A percentile compares a stretch with the other conserved stretches of the same genome.
These are phyloP conservation scores for Candida taoyuanica DNA, from an alignment of 805 yeast genomes.

Conservation along the genomic window DNA sequence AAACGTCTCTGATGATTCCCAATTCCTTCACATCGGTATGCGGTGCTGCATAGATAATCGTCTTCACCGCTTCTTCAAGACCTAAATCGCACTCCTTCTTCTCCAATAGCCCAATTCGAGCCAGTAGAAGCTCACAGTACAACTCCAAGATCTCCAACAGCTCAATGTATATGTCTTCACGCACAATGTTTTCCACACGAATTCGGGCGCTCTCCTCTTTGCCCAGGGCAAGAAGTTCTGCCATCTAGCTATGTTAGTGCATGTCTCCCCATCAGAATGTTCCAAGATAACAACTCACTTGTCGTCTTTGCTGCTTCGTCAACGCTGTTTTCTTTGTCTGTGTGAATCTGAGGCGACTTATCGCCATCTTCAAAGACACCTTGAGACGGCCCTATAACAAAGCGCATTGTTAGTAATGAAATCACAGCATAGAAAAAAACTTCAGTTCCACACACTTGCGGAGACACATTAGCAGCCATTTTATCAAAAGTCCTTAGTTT, in stretches of 20 bases:
- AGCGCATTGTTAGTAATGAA: too few relatives aligned
- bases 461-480: too few relatives aligned
- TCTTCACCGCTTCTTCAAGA: slow-evolving; percentile 61
- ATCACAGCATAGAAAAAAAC: too few relatives aligned
- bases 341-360: slow-evolving; percentile 59
- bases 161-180: slow-evolving; percentile 79
- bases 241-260: slow-evolving; percentile 33
- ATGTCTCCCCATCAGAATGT: background rate
- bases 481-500: too few relatives aligned
- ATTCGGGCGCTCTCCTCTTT: slow-evolving; percentile 81
- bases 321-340: slow-evolving; percentile 69
- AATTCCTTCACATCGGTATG: slow-evolving; percentile 77
- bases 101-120: slow-evolving; percentile 61
- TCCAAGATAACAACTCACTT: slow-evolving; percentile 19
- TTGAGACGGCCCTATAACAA: slow-evolving; percentile 30
- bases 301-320: slow-evolving; percentile 69
- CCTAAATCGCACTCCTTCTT: slow-evolving; percentile 27
- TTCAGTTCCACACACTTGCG: too few relatives aligned
- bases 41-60: slow-evolving; percentile 64
- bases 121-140: slow-evolving; percentile 75
- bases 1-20: slow-evolving; percentile 51
- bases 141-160: slow-evolving; percentile 73
- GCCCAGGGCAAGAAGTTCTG: slow-evolving; percentile 62
- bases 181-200: slow-evolving; percentile 76
- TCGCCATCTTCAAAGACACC: slow-evolving; percentile 52